Evolutionary conservation across 352 stramenopile species (phyloP), one percentile per base, ranked within the genome.

Genomic region (Globisporangium polare): DNA sequence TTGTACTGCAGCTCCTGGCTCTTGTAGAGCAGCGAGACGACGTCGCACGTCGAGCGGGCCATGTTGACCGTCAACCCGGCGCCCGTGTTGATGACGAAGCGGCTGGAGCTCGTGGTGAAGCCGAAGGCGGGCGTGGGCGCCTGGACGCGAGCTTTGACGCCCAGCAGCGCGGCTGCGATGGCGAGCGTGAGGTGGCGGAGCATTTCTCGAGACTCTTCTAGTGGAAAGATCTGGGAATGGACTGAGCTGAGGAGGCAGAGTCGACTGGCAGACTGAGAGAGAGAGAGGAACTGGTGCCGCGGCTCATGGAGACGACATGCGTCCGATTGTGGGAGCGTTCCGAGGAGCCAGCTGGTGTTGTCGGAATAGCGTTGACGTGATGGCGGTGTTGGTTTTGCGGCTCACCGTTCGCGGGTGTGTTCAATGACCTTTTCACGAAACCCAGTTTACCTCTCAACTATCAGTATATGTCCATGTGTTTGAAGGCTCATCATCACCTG

Each of bases 21-120:
- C 52, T 80, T 79, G 71, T 75, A 82, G 52, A 77, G 53, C 58
- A 85, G 74, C 2, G 73, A 82, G 49, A 67, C 67, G 65, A 85
- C 80, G 64, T 85, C 76, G 49, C 76, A 85, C 24, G 73, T 64
- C 15, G 65, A 51, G 52, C 72, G 69, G 43, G 54, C 42, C 69
- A 85, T 78, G 31, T 55, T 85, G 42, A 85, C 56, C 5, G 62
- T 63, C 26, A 85, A 65, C 6, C 76, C 76, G 1, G 52, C 58
- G 27, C 76, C 76, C 0, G 73, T 73, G 41, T 71, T 60, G 62
- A 85, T 73, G 37, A 80, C 66, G 66, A 71, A 85, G 62, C 67
- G 73, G n/a, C 56, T 67, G 24, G 53, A 42, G 60, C 66, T 69
- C 31, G 62, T 49, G 10, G 77, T 73, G 62, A 63, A 84, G 20